A percentile compares a stretch with the other conserved stretches of the same genome.
Evolutionary conservation across 495 filamentous ascomycete species (phyloP).

Genomic region (Trypethelium eluteriae): DNA sequence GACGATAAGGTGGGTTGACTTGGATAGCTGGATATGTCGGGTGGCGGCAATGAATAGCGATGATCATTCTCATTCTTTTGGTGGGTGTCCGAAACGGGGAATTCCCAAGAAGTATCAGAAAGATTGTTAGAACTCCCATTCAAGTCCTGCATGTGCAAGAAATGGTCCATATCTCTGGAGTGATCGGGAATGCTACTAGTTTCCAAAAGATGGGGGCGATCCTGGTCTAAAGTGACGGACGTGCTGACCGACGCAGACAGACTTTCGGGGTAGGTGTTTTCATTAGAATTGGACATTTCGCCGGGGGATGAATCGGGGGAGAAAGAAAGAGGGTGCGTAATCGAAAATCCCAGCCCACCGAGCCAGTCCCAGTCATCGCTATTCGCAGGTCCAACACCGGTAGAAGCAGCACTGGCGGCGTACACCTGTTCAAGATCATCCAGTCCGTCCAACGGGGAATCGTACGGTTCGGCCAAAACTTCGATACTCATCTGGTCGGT

Average conservation of each 20-base stretch:
- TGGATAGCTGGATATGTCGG: not conserved
- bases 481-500: constrained; percentile 5
- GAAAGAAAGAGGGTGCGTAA: constrained; percentile 6
- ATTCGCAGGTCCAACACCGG: constrained; percentile 11
- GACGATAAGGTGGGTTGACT: not conserved
- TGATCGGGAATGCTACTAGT: constrained; percentile 9
- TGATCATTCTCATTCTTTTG: not conserved
- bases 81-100: not conserved
- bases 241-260: constrained; percentile 8
- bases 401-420: not conserved
- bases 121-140: constrained; percentile 9
- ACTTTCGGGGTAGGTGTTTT: constrained; percentile 7
- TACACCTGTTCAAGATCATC: constrained; percentile 5
- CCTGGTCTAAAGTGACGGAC: constrained; percentile 5
- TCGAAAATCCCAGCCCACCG: constrained; percentile 3
- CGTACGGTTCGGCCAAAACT: not conserved
- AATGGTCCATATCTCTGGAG: constrained; percentile 5
- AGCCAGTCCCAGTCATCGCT: constrained; percentile 12
- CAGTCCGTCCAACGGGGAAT: constrained; percentile 7
- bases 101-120: constrained; percentile 6
- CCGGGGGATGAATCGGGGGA: not conserved
- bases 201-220: constrained; percentile 10
- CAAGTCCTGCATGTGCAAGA: constrained; percentile 3
- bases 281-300: constrained; percentile 7
- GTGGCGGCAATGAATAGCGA: constrained; percentile 1